A percentile compares a stretch with the other conserved stretches of the same genome.
These are phyloP conservation scores for Ceriops decandra DNA, from an alignment of 345 rosid species.

Conservation along the genomic window DNA sequence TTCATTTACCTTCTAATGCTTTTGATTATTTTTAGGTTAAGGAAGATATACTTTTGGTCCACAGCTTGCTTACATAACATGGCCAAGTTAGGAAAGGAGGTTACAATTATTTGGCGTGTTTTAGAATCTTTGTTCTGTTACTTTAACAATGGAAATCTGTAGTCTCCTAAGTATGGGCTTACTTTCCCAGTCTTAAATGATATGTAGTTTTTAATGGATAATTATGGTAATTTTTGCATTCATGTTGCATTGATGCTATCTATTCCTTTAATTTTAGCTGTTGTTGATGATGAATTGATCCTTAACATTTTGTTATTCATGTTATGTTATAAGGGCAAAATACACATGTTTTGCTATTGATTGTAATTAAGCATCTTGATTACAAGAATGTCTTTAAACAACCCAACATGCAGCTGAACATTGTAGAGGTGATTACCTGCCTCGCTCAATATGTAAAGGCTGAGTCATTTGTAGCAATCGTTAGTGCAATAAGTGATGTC, in stretches of 20 bases:
- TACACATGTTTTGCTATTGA: constrained; percentile 75
- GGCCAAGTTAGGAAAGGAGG: constrained; percentile 91
- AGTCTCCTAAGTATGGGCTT: constrained; percentile 76
- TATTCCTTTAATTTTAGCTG: constrained; percentile 5
- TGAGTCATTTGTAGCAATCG: constrained; percentile 68
- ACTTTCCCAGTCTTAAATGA: constrained; percentile 78
- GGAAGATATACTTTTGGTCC: constrained; percentile 90
- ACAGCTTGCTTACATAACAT: constrained; percentile 85
- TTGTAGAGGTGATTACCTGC: constrained; percentile 64
- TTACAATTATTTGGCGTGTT: constrained; percentile 76
- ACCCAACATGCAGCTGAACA: constrained; percentile 71
- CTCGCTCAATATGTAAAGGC: constrained; percentile 65
- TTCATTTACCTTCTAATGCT: constrained; percentile 9
- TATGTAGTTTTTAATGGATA: constrained; percentile 76
- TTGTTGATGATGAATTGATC: constrained; percentile 8
- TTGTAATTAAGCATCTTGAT: constrained; percentile 89
- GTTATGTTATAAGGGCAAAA: constrained; percentile 55
- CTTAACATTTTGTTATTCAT: background rate
- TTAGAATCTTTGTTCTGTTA: constrained; percentile 88
- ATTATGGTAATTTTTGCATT: constrained; percentile 42
- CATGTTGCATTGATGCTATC: background rate
- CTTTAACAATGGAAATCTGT: constrained; percentile 60
- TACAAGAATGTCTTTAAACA: constrained; percentile 80
- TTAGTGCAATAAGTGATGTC: constrained; percentile 70
- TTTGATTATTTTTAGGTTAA: constrained; percentile 35